Evolutionary conservation across 2,329 filamentous ascomycete species (phyloP), one percentile per base, ranked within the genome.

Genomic region (Aspergillus oerlinghausenensis): DNA sequence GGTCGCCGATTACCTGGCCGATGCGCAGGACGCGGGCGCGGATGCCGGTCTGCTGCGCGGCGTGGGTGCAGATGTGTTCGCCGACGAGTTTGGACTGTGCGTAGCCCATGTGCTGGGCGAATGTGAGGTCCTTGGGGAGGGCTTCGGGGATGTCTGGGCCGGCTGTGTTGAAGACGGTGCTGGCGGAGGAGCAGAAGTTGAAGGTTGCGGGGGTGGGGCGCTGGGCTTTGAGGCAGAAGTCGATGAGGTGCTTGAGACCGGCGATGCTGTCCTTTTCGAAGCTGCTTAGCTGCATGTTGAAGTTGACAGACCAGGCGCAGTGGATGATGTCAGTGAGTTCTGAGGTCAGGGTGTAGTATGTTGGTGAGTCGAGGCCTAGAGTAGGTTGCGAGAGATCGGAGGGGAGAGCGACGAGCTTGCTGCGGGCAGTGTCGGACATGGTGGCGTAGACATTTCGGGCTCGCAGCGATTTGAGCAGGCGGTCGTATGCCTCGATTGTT

Each of bases 241-340:
- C 64, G 43, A 77, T 69, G 11, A 74, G 62, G 59, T 84, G 78
- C 9, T 70, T 70, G 10, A 83, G 70, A 28, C 77, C 79, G 3
- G 74, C 70, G 32, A 86, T 79, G 60, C 80, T 80, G 59, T 82
- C 79, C 42, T 75, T 75, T 50, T 78, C 77, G 62, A 87, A 88
- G 57, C 79, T 82, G 42, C 70, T 71, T 1, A 88, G 73, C 3
- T 79, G 77, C 53, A 84, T 74, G 26, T 79, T 80, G 73, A 88
- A 88, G 69, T 88, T 87, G 19, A 88, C 85, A 1, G 81, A 77
- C 85, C 85, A 88, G 21, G 84, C 84, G 7, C 84, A 77, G 66
- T 88, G 85, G 54, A 89, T 79, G 19, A 90, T 75, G 2, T 78
- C 68, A 1, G 80, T 82, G 1, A 77, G 70, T 55, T 79, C 71